Percentiles rank a stretch among this genome's conserved stretches.
These are phyloP conservation scores for Penicillium occitanis DNA, from an alignment of 2,329 filamentous ascomycete genomes.

Conservation along the genomic window DNA sequence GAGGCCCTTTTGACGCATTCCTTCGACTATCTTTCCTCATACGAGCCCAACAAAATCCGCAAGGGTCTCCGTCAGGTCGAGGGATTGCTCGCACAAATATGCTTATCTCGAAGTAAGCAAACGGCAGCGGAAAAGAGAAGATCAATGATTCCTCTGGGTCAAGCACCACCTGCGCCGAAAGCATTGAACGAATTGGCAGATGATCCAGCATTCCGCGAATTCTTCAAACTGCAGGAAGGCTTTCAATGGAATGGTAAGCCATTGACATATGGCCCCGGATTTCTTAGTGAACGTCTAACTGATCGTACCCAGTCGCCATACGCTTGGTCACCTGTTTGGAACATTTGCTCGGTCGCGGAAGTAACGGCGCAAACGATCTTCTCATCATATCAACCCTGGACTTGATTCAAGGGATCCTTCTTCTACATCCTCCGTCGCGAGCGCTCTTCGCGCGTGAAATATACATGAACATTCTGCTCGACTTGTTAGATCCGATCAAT, in stretches of 20 bases:
- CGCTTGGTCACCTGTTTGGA: conserved; percentile 83
- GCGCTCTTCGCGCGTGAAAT: conserved; percentile 82
- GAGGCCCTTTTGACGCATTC: conserved; percentile 88
- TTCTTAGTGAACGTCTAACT: not conserved
- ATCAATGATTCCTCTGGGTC: conserved; percentile 42
- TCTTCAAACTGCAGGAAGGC: conserved; percentile 93
- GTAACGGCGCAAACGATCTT: conserved; percentile 78
- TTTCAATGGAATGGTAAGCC: conserved; percentile 86
- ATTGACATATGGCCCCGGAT: too few relatives aligned
- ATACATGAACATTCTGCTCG: conserved; percentile 94
- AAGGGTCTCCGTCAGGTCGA: conserved; percentile 95
- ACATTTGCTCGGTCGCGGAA: conserved; percentile 76
- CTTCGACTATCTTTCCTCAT: conserved; percentile 94
- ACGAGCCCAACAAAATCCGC: conserved; percentile 82
- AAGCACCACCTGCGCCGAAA: conserved; percentile 54
- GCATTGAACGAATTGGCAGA: conserved; percentile 67
- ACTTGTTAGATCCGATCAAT: conserved; percentile 89
- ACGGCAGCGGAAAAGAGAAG: conserved; percentile 43
- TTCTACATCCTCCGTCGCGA: conserved; percentile 88
- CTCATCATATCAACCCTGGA: conserved; percentile 86
- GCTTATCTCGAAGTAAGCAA: conserved; percentile 61
- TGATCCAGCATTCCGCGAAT: conserved; percentile 90
- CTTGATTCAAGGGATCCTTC: conserved; percentile 79
- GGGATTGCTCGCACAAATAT: conserved; percentile 90
- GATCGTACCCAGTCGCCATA: conserved; percentile 62